Evolutionary conservation across 345 rosid genomes (phyloP).

Genomic region (Cardamine occulta): DNA sequence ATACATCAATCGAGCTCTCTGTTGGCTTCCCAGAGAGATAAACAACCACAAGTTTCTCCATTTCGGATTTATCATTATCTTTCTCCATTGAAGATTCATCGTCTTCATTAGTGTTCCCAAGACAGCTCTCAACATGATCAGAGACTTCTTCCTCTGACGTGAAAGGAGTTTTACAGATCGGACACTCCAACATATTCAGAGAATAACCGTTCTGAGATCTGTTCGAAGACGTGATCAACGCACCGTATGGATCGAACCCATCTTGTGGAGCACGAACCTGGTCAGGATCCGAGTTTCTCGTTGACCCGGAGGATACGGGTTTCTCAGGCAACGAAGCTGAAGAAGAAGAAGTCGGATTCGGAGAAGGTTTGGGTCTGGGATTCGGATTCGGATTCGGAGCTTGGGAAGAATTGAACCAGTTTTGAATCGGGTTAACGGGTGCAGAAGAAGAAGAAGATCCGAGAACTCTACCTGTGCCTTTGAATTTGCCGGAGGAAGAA

Average conservation of each 20-base stretch:
- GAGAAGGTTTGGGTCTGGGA: conserved; percentile 36
- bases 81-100: conserved; percentile 27
- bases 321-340: conserved; percentile 47
- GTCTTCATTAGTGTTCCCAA: conserved; percentile 34
- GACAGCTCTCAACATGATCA: conserved; percentile 75
- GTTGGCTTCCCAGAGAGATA: conserved; percentile 65
- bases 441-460: conserved; percentile 74
- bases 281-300: conserved; percentile 36
- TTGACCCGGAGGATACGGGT: conserved; percentile 44
- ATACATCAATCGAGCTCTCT: conserved; percentile 63
- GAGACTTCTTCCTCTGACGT: conserved; percentile 77
- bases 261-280: conserved; percentile 46
- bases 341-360: conserved; percentile 45
- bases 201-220: conserved; percentile 77
- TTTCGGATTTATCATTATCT: conserved; percentile 40
- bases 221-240: conserved; percentile 76
- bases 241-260: conserved; percentile 74
- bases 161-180: conserved; percentile 65
- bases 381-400: conserved; percentile 44
- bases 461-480: conserved; percentile 82
- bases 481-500: conserved; percentile 80
- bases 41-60: conserved; percentile 56
- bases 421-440: conserved; percentile 52
- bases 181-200: conserved; percentile 74
- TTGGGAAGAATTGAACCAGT: conserved; percentile 52